phyloP scores from a whole-genome alignment of 2,329 filamentous ascomycete genomes.

The Fusarium chlamydosporum region DNA sequence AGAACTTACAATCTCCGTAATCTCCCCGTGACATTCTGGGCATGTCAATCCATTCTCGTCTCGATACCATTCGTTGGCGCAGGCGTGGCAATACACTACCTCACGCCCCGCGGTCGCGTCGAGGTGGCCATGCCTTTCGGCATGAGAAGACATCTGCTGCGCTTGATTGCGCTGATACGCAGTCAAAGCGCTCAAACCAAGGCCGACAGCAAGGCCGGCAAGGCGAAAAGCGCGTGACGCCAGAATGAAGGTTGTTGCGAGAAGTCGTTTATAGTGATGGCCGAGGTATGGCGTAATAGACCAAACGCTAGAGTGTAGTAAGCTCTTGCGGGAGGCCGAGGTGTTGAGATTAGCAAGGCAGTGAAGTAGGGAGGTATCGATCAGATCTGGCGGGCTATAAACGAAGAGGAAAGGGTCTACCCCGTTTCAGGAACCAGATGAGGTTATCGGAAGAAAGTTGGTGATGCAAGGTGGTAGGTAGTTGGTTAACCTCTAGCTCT shows the following conservation, averaged over 20 bases:
- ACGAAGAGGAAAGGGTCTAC: constrained; percentile 10
- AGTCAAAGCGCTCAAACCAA: constrained; percentile 70
- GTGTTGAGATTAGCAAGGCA: constrained; percentile 12
- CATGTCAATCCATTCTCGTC: constrained; percentile 78
- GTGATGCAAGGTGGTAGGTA: constrained; percentile 36
- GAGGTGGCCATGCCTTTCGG: constrained; percentile 57
- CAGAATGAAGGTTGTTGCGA: constrained; percentile 60
- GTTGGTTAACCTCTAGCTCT: constrained; percentile 26
- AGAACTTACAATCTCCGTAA: constrained; percentile 84
- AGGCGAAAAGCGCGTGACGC: constrained; percentile 69
- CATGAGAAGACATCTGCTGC: constrained; percentile 57
- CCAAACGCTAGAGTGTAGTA: constrained; percentile 15
- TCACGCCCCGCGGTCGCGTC: constrained; percentile 70
- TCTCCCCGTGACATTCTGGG: constrained; percentile 81
- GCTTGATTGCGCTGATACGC: constrained; percentile 66
- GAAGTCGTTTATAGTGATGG: constrained; percentile 15
- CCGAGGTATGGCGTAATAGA: constrained; percentile 7
- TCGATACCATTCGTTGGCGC: constrained; percentile 83
- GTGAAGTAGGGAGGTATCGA: constrained; percentile 2
- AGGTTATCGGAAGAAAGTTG: constrained; percentile 20
- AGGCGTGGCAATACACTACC: constrained; percentile 88
- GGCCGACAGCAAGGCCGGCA: constrained; percentile 69
- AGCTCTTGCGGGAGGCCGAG: constrained; percentile 9
- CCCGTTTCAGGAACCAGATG: constrained; percentile 21
- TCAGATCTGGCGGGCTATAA: not conserved